Percentiles rank a stretch among this genome's conserved stretches.
Evolutionary conservation across 129 eudicot species (phyloP).

Genomic region (Pulicaria dysenterica): DNA sequence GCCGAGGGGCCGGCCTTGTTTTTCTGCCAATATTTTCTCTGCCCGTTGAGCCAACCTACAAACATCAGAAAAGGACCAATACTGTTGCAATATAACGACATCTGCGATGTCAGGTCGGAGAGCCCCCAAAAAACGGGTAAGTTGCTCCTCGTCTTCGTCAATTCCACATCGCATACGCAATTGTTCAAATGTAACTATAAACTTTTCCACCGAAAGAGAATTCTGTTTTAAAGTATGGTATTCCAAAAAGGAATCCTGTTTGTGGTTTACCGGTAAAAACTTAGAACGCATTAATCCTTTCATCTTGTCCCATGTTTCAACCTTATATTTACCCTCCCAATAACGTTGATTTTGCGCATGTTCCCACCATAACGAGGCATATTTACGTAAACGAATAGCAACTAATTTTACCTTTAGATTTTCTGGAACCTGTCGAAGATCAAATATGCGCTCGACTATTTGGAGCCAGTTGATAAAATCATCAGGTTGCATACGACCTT

Average conservation of each 20-base stretch:
- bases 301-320: too few species aligned
- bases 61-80: constrained; percentile 2
- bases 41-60: constrained; percentile 3
- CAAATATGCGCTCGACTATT: too few species aligned
- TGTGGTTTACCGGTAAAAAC: too few species aligned
- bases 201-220: constrained; percentile 15
- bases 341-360: too few species aligned
- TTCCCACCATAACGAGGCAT: too few species aligned
- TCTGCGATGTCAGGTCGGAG: not conserved
- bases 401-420: too few species aligned
- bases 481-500: constrained; percentile 11
- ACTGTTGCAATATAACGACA: constrained; percentile 8
- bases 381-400: too few species aligned
- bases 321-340: too few species aligned
- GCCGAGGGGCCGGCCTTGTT: not conserved
- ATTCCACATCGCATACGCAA: not conserved
- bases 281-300: too few species aligned
- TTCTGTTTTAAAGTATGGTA: constrained; percentile 7
- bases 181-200: not conserved
- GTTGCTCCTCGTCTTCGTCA: not conserved
- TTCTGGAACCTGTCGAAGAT: too few species aligned
- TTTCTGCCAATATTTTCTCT: not conserved
- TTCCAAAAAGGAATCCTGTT: too few species aligned
- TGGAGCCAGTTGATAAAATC: too few species aligned
- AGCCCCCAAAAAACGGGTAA: constrained; percentile 2